phyloP scores from a whole-genome alignment of 2,329 filamentous ascomycete genomes.

The Sporothrix pseudoabietina region DNA sequence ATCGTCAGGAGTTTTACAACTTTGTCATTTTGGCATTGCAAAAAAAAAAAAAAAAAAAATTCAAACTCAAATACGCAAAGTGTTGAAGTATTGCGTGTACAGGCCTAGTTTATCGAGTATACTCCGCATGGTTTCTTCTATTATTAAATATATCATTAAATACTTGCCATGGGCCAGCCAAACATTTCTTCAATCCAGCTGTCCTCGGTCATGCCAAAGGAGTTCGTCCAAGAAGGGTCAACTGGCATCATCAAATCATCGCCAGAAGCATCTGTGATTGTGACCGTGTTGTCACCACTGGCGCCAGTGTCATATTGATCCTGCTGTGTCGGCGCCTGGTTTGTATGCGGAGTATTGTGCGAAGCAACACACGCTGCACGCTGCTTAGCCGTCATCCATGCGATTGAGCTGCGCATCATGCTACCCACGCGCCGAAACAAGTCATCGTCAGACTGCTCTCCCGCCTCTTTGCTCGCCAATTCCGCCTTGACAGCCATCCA shows the following conservation, averaged over 20 bases:
- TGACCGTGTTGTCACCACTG: not conserved
- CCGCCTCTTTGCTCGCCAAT: slow-evolving; percentile 37
- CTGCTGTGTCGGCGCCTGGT: not conserved
- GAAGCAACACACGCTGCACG: not conserved
- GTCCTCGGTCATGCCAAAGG: not conserved
- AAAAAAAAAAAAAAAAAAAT: not conserved
- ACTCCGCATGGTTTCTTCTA: too few relatives aligned
- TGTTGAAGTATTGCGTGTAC: not conserved
- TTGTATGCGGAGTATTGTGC: not conserved
- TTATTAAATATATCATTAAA: not conserved
- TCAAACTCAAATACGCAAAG: not conserved
- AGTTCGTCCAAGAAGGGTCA: not conserved
- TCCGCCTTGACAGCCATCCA: slow-evolving; percentile 40
- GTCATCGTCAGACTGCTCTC: slow-evolving; percentile 46
- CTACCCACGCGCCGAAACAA: not conserved
- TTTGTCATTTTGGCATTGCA: not conserved
- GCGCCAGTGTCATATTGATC: not conserved
- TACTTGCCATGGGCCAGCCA: slow-evolving; percentile 21
- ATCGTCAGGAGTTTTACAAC: not conserved
- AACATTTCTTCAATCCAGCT: slow-evolving; percentile 16
- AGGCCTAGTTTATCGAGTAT: too few relatives aligned
- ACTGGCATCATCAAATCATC: not conserved
- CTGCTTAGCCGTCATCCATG: slow-evolving; percentile 4
- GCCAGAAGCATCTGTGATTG: not conserved
- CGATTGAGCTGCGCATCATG: slow-evolving; percentile 9